Percentiles rank a stretch among this genome's conserved stretches.
Evolutionary conservation across 2,329 filamentous ascomycete species (phyloP).

Genomic region (Neocucurbitaria cava): DNA sequence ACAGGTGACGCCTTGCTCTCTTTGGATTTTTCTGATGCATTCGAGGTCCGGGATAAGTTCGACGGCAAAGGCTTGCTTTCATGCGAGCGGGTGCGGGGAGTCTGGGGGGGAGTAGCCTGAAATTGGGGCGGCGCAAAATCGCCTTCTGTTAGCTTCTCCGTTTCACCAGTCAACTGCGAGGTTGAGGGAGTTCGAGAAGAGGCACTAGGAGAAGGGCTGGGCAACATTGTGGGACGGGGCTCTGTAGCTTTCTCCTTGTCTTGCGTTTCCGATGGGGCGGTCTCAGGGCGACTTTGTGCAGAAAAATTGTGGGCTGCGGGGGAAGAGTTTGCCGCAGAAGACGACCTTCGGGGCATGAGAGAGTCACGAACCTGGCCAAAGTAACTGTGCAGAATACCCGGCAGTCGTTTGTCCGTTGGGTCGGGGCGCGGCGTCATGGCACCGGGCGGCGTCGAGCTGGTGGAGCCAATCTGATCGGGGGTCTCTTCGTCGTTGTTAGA

Average conservation of each 20-base stretch:
- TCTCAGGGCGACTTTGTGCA: slow-evolving; percentile 14
- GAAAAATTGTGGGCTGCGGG: slow-evolving; percentile 42
- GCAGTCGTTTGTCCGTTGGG: slow-evolving; percentile 90
- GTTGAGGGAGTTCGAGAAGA: slow-evolving; percentile 56
- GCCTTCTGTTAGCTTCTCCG: slow-evolving; percentile 89
- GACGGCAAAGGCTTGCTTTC: slow-evolving; percentile 55
- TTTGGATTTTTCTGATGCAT: slow-evolving; percentile 52
- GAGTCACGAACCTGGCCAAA: slow-evolving; percentile 97
- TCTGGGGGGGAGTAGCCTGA: slow-evolving; percentile 93
- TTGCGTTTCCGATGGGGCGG: slow-evolving; percentile 22
- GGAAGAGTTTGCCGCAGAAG: slow-evolving; percentile 47
- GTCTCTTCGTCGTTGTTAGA: slow-evolving; percentile 74
- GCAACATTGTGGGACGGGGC: slow-evolving; percentile 60
- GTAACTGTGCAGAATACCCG: slow-evolving; percentile 93
- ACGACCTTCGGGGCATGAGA: slow-evolving; percentile 57
- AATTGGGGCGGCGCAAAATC: slow-evolving; percentile 63
- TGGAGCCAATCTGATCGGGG: slow-evolving; percentile 78
- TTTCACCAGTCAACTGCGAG: slow-evolving; percentile 71
- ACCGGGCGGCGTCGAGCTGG: slow-evolving; percentile 85
- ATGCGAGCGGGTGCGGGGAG: slow-evolving; percentile 83
- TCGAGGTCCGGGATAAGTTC: slow-evolving; percentile 60
- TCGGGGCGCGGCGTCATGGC: slow-evolving; percentile 94
- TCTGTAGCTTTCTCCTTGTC: slow-evolving; percentile 33
- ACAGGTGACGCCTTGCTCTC: slow-evolving; percentile 60
- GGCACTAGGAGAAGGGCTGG: slow-evolving; percentile 57